These are phyloP conservation scores for Sechiopsis laciniata DNA, from an alignment of 306 rosid genomes.

Conservation along the genomic window DNA sequence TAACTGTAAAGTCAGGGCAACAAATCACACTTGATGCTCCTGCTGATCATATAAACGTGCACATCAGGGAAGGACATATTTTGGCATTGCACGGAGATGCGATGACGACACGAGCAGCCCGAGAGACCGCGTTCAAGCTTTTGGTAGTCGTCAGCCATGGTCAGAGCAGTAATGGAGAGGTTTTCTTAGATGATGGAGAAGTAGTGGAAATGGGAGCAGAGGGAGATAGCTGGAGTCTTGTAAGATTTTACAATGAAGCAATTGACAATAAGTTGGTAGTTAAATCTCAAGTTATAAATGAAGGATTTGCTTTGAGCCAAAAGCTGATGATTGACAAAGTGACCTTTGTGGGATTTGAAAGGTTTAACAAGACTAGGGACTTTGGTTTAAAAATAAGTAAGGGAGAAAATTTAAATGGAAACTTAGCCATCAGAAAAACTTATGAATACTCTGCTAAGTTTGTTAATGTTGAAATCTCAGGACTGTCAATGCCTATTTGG, in stretches of 20 bases:
- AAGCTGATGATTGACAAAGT: constrained; percentile 54
- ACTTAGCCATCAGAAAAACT: constrained; percentile 25
- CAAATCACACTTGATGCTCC: constrained; percentile 56
- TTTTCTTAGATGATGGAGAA: constrained; percentile 77
- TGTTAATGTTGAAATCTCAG: constrained; percentile 34
- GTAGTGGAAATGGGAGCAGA: constrained; percentile 41
- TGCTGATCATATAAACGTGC: constrained; percentile 65
- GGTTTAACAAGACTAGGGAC: constrained; percentile 21
- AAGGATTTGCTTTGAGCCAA: constrained; percentile 48
- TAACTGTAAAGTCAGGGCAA: constrained; percentile 42
- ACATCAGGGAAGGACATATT: constrained; percentile 59
- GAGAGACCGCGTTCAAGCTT: constrained; percentile 54
- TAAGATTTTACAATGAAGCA: constrained; percentile 36
- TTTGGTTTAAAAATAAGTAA: constrained; percentile 25
- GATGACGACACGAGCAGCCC: constrained; percentile 42
- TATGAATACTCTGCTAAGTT: constrained; percentile 33
- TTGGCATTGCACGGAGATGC: constrained; percentile 75
- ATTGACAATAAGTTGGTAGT: constrained; percentile 23
- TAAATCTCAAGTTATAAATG: constrained; percentile 51
- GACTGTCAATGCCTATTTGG: constrained; percentile 51
- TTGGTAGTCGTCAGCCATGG: constrained; percentile 42
- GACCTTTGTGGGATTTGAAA: constrained; percentile 55
- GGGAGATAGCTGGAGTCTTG: constrained; percentile 57
- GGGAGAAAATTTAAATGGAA: constrained; percentile 26
- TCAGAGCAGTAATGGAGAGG: constrained; percentile 46